Conservation (phyloP, 1,284 basidiomycete genomes). For the Pseudomicrostroma phylloplanum region DNA sequence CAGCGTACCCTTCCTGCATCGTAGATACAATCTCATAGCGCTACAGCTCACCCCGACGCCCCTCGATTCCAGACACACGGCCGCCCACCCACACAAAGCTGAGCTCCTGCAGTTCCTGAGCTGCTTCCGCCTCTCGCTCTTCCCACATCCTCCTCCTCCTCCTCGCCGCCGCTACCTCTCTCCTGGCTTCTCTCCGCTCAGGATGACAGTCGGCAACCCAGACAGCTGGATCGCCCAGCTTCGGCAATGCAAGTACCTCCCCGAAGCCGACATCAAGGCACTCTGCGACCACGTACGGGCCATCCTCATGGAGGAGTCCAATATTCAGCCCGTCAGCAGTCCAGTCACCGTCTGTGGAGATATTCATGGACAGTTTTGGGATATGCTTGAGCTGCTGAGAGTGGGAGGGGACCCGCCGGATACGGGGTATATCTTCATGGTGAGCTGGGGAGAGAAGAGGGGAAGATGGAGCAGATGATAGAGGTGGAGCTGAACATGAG, state of each 20-base stretch:
- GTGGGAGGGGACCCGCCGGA: conserved; percentile 81
- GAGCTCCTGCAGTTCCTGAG: no score
- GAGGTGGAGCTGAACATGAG: background rate
- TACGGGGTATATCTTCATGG: conserved; percentile 97
- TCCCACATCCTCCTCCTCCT: background rate
- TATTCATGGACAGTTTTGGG: conserved; percentile 95
- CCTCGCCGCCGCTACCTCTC: no score
- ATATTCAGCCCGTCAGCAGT: conserved; percentile 83
- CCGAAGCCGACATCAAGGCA: conserved; percentile 79
- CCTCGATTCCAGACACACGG: no score
- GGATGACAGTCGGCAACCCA: conserved; percentile 27
- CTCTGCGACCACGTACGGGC: conserved; percentile 78
- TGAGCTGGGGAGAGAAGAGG: conserved; percentile 36
- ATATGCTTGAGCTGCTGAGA: conserved; percentile 78
- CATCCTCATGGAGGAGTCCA: conserved; percentile 85
- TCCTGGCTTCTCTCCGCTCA: no score
- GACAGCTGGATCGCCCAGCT: conserved; percentile 58
- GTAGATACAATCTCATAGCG: no score
- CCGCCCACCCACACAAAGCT: no score
- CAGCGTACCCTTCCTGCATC: no score
- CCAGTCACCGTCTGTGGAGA: conserved; percentile 91
- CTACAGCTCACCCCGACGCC: no score
- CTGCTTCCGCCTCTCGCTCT: background rate
- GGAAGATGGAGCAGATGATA: background rate
- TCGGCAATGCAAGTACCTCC: conserved; percentile 72